Evolutionary conservation across 345 rosid genomes (phyloP).

Genomic region (Microthlaspi erraticum): DNA sequence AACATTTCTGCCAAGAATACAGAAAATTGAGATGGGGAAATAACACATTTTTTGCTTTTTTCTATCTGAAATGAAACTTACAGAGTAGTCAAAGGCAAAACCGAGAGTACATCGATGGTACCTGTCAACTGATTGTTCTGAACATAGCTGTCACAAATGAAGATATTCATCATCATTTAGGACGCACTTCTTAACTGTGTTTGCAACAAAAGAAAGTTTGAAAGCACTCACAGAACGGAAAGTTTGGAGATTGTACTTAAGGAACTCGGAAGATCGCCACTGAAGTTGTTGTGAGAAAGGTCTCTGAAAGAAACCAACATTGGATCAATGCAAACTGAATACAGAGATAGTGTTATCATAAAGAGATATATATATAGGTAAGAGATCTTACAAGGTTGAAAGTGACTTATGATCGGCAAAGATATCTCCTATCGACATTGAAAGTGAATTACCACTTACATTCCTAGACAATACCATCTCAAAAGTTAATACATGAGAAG

Average conservation of each 20-base stretch:
- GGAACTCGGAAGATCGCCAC: constrained; percentile 89
- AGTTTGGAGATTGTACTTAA: constrained; percentile 70
- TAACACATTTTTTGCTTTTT: background rate
- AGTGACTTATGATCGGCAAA: constrained; percentile 65
- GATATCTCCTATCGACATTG: constrained; percentile 69
- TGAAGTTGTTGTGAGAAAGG: constrained; percentile 89
- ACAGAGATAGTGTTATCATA: background rate
- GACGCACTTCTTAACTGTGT: background rate
- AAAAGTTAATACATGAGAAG: background rate
- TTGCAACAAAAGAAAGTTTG: constrained; percentile 29
- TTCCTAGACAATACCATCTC: constrained; percentile 46
- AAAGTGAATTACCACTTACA: constrained; percentile 76
- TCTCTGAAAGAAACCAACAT: constrained; percentile 58
- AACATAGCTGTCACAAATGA: constrained; percentile 64
- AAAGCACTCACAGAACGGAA: constrained; percentile 72
- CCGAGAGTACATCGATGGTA: constrained; percentile 64
- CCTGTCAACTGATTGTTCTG: constrained; percentile 95
- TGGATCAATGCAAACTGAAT: constrained; percentile 13
- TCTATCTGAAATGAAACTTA: constrained; percentile 51
- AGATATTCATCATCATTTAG: constrained; percentile 19
- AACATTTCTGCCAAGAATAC: constrained; percentile 70
- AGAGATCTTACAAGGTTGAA: constrained; percentile 67
- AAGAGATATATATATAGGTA: background rate
- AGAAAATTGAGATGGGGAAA: constrained; percentile 15
- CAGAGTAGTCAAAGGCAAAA: constrained; percentile 77